A percentile compares a stretch with the other conserved stretches of the same genome.
These are phyloP conservation scores for Lasiodiplodia theobromae DNA, from an alignment of 2,329 filamentous ascomycete genomes.

Conservation along the genomic window DNA sequence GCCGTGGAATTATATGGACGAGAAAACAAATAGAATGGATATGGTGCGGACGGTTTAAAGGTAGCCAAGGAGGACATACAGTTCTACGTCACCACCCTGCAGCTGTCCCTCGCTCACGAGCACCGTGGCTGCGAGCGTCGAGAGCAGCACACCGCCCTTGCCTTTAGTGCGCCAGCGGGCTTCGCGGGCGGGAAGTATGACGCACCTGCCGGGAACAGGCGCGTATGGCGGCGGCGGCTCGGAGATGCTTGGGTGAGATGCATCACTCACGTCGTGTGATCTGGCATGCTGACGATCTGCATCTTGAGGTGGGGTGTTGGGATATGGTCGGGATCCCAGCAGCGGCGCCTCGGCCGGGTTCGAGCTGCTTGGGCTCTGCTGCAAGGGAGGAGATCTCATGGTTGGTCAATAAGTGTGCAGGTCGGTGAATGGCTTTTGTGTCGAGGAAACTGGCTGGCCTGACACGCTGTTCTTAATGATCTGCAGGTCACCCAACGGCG, in stretches of 20 bases:
- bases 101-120: neutral
- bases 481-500: neutral
- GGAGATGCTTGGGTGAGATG: neutral
- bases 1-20: too few relatives aligned
- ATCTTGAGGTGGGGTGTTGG: neutral
- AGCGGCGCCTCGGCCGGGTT: neutral
- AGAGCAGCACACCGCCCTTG: neutral
- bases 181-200: neutral
- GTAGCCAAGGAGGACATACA: neutral
- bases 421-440: neutral
- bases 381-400: neutral
- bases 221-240: constrained; percentile 1
- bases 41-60: too few relatives aligned
- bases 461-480: neutral
- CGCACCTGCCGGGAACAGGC: neutral
- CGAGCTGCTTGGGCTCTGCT: neutral
- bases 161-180: constrained; percentile 9
- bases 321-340: neutral
- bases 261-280: neutral
- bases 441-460: neutral
- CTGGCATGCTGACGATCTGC: neutral
- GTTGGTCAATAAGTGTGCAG: neutral
- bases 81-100: neutral
- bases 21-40: too few relatives aligned
- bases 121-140: constrained; percentile 15